Evolutionary conservation across 306 rosid species (phyloP).

Genomic region (Castanospermum australe): DNA sequence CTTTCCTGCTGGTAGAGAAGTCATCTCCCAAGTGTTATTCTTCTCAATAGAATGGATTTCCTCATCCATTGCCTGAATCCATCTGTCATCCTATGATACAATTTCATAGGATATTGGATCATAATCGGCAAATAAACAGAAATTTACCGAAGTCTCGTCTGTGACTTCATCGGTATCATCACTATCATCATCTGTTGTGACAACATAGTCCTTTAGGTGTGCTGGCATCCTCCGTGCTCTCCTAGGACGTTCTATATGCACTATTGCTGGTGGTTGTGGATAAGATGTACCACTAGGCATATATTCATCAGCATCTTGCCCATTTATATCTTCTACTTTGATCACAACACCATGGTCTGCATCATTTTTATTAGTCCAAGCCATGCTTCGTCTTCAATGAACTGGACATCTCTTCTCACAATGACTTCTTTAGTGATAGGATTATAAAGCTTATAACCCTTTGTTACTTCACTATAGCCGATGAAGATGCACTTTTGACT

Average conservation of each 20-base stretch:
- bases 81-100: neutral
- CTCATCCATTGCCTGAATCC: neutral
- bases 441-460: neutral
- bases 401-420: neutral
- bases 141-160: neutral
- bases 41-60: neutral
- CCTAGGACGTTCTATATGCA: too few species aligned
- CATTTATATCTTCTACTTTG: too few species aligned
- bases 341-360: too few species aligned
- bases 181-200: too few species aligned
- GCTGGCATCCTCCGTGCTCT: too few species aligned
- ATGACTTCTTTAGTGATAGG: neutral
- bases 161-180: too few species aligned
- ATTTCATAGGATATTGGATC: neutral
- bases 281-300: too few species aligned
- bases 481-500: neutral
- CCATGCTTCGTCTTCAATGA: neutral
- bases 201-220: too few species aligned
- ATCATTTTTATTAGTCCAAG: too few species aligned
- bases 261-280: too few species aligned
- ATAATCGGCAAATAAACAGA: neutral
- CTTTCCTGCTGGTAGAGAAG: neutral
- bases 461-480: neutral
- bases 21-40: neutral
- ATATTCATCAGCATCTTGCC: too few species aligned